Evolutionary conservation across 1,139 yeast genomes (phyloP), one percentile per base, ranked within the genome.

Genomic region (Zhuliangozyma parablackwelliae): DNA sequence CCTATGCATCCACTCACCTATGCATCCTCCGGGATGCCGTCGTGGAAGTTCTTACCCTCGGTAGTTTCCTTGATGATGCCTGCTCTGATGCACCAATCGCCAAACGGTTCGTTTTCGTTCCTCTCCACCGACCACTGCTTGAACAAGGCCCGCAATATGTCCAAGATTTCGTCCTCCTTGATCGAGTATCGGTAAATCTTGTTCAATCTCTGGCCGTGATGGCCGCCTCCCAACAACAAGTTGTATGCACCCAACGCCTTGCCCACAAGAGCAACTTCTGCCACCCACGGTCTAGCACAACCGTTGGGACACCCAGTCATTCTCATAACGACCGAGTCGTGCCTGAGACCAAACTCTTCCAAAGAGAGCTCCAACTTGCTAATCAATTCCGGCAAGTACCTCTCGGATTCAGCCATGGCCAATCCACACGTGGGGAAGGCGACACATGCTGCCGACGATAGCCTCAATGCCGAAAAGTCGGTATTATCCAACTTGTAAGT

Each of bases 281-380:
- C 97, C 38, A 92, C 69, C 97, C 97, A 92, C 20, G 97, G 97
- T 62, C 98, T 81, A 23, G 98, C 92, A 72, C 98, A 92, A 48
- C 97, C 98, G 61, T 92, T 92, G 40, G 97, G 97, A 75, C 98
- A 92, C 45, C 98, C 98, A 31, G 97, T 89, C 97, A 92, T 90
- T 69, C 98, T 81, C 96, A 92, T 86, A 26, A 89, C 96, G 49
- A 92, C 77, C 7, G 96, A 82, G 61, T 92, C 97, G 56, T 89
- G 96, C 59, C 96, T 84, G 51, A 92, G 75, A 6, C 98, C 98
- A 48, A 81, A 81, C 53, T 89, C 96, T 62, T 90, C 97, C 45
- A 92, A 72, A 7, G 89, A 80, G 10, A 69, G 78, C 63, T 92
- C 98, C 43, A 92, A 69, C 63, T 88, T 87, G 47, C 82, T 64